Evolutionary conservation across 176 grass and related monocot genomes (phyloP).

Genomic region (Elymus sibiricus): DNA sequence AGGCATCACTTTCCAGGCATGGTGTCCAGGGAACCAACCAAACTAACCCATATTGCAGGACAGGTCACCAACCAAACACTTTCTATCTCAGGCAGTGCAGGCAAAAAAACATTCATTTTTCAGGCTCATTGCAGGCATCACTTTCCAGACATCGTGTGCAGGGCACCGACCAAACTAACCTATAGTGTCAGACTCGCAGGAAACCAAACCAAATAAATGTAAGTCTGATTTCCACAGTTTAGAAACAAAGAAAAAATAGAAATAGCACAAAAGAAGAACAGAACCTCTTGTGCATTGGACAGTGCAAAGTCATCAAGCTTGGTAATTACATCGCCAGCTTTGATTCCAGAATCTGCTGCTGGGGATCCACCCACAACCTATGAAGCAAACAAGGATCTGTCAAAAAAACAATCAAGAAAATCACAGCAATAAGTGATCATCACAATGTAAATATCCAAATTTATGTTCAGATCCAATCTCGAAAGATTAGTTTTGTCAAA

Average conservation of each 20-base stretch:
- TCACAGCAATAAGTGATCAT: not conserved
- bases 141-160: no score
- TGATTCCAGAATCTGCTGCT: not conserved
- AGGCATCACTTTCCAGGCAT: no score
- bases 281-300: not conserved
- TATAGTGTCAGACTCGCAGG: no score
- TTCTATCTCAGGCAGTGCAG: no score
- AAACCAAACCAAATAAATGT: not conserved
- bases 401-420: not conserved
- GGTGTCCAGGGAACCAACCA: not conserved
- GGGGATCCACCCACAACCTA: constrained; percentile 6
- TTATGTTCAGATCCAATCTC: not conserved
- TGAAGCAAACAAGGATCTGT: not conserved
- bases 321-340: not conserved
- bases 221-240: not conserved
- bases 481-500: not conserved
- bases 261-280: not conserved
- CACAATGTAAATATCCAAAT: not conserved
- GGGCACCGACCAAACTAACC: no score
- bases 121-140: no score
- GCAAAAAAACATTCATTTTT: no score
- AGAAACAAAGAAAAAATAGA: not conserved
- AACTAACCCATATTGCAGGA: not conserved
- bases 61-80: no score
- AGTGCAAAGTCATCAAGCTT: not conserved